Evolutionary conservation across 202 grass and related monocot species (phyloP).

Genomic region (Miscanthus sacchariflorus): DNA sequence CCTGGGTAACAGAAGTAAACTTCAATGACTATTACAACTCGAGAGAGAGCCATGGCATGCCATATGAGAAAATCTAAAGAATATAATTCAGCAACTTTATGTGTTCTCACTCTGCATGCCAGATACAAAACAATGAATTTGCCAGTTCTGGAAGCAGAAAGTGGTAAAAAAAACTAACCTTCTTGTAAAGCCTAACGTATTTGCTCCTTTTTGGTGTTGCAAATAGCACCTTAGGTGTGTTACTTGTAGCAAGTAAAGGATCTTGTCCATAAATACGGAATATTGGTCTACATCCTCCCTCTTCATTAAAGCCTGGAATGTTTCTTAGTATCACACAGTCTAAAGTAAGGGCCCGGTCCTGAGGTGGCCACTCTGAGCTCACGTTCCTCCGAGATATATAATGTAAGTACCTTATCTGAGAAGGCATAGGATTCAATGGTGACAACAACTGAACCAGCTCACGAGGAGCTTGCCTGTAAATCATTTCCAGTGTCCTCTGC

Average conservation of each 20-base stretch:
- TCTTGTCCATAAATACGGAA: conserved; percentile 97
- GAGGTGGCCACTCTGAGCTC: conserved; percentile 81
- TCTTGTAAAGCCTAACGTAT: conserved; percentile 83
- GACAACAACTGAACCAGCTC: conserved; percentile 83
- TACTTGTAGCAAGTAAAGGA: conserved; percentile 69
- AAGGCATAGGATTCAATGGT: conserved; percentile 92
- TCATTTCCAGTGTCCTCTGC: conserved; percentile 92
- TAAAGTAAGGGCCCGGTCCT: conserved; percentile 89
- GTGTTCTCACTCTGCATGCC: neutral
- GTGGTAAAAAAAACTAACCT: conserved; percentile 62
- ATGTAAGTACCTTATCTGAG: conserved; percentile 92
- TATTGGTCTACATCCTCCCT: conserved; percentile 88
- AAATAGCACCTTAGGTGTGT: conserved; percentile 75
- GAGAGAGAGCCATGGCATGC: conserved; percentile 18
- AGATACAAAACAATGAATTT: conserved; percentile 10
- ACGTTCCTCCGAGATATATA: conserved; percentile 95
- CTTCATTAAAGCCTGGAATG: conserved; percentile 66
- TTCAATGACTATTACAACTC: conserved; percentile 16
- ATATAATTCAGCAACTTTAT: conserved; percentile 18
- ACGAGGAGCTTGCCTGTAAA: conserved; percentile 92
- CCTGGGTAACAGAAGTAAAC: conserved; percentile 60
- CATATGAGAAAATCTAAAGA: conserved; percentile 15
- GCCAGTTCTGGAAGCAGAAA: conserved; percentile 20
- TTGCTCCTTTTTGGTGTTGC: conserved; percentile 89
- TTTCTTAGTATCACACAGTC: conserved; percentile 94